Percentiles rank a stretch among this genome's conserved stretches.
Conservation (phyloP, 192 early-diverging fungal genomes). For the Paraglomus brasilianum region DNA sequence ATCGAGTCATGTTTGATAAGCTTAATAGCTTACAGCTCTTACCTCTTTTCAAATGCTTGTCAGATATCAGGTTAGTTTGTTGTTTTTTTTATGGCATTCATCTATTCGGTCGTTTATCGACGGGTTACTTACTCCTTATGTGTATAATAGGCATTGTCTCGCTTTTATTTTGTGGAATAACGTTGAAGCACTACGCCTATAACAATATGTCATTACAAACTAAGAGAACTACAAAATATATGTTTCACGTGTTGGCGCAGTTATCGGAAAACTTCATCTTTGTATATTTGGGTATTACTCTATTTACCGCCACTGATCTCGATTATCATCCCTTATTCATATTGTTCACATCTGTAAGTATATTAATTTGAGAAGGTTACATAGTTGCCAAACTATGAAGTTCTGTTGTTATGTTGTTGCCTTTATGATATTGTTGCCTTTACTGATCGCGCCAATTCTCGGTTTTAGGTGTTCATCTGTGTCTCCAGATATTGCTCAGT, state of each 20-base stretch:
- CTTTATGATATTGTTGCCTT: constrained; percentile 13
- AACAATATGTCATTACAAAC: constrained; percentile 79
- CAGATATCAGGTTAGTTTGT: constrained; percentile 76
- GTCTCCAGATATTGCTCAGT: constrained; percentile 85
- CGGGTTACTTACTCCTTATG: constrained; percentile 1
- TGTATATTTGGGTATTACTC: constrained; percentile 91
- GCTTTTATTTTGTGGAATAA: constrained; percentile 89
- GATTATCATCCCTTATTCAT: constrained; percentile 77
- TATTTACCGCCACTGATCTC: constrained; percentile 79
- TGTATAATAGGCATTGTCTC: constrained; percentile 74
- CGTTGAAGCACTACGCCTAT: constrained; percentile 92
- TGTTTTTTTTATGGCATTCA: neutral
- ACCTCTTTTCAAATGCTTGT: constrained; percentile 85
- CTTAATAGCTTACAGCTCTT: constrained; percentile 88
- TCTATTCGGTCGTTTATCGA: constrained; percentile 12
- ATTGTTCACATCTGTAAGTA: constrained; percentile 62
- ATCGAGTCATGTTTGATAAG: constrained; percentile 87
- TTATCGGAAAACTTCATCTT: constrained; percentile 97
- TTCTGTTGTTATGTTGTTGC: constrained; percentile 35
- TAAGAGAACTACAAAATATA: constrained; percentile 80
- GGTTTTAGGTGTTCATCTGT: constrained; percentile 69
- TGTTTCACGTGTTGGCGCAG: constrained; percentile 92
- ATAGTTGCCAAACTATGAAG: constrained; percentile 31
- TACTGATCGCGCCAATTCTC: constrained; percentile 2
- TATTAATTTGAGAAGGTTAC: no score